Conservation (phyloP, 2,329 filamentous ascomycete species). For the Talaromyces pinophilus region DNA sequence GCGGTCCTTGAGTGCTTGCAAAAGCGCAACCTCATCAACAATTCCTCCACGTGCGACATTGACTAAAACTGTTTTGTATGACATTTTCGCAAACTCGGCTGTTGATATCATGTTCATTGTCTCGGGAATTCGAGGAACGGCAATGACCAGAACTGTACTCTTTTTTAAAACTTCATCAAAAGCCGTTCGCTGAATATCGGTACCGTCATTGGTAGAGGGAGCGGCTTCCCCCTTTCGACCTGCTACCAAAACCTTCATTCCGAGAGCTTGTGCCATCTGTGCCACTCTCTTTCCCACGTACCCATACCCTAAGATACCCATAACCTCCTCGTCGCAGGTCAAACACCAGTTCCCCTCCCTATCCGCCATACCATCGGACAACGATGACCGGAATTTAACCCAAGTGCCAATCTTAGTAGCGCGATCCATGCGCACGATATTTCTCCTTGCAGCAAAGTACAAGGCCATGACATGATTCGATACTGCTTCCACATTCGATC, state of each 20-base stretch:
- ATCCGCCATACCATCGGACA: conserved; percentile 30
- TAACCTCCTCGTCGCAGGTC: conserved; percentile 51
- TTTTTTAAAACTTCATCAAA: conserved; percentile 35
- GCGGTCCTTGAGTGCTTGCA: conserved; percentile 47
- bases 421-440: conserved; percentile 42
- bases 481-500: conserved; percentile 52
- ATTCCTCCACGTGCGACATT: conserved; percentile 56
- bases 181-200: conserved; percentile 24
- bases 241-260: conserved; percentile 54
- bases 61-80: conserved; percentile 48
- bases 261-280: conserved; percentile 46
- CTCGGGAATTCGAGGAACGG: conserved; percentile 33
- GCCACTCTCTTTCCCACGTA: conserved; percentile 52
- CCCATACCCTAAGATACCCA: conserved; percentile 55
- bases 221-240: conserved; percentile 43
- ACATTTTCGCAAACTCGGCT: conserved; percentile 49
- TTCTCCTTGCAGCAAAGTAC: conserved; percentile 51
- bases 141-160: conserved; percentile 37
- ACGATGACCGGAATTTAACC: conserved; percentile 41
- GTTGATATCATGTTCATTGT: conserved; percentile 40
- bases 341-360: conserved; percentile 41
- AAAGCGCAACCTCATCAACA: conserved; percentile 53
- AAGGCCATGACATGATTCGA: conserved; percentile 54
- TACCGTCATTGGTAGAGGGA: conserved; percentile 19
- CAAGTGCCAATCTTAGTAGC: conserved; percentile 44